These are phyloP conservation scores for Tuber aestivum DNA, from an alignment of 495 filamentous ascomycete genomes.

Conservation along the genomic window DNA sequence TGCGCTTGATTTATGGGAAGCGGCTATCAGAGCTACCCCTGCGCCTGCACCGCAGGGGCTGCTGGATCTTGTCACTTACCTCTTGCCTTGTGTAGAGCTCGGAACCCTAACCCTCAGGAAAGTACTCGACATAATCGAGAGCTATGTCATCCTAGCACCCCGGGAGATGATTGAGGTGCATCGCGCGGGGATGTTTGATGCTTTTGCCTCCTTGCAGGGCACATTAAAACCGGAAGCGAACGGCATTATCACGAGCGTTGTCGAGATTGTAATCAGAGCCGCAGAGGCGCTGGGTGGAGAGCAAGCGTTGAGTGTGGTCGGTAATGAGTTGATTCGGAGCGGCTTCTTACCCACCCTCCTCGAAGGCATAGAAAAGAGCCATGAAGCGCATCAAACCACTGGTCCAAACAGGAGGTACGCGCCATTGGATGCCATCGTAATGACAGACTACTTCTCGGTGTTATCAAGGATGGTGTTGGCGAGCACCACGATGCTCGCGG, in stretches of 20 bases:
- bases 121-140: slow-evolving; percentile 65
- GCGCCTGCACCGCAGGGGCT: slow-evolving; percentile 61
- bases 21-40: slow-evolving; percentile 65
- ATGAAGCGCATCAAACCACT: slow-evolving; percentile 66
- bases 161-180: slow-evolving; percentile 56
- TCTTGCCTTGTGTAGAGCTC: slow-evolving; percentile 65
- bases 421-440: slow-evolving; percentile 59
- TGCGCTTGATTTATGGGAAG: slow-evolving; percentile 78
- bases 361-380: slow-evolving; percentile 62
- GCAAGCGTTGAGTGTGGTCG: slow-evolving; percentile 59
- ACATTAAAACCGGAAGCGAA: slow-evolving; percentile 60
- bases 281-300: slow-evolving; percentile 64
- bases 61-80: slow-evolving; percentile 59
- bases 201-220: slow-evolving; percentile 55
- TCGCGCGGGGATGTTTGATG: slow-evolving; percentile 29
- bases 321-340: slow-evolving; percentile 61
- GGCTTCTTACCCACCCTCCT: slow-evolving; percentile 62
- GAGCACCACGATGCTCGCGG: slow-evolving; percentile 59
- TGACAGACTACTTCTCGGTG: slow-evolving; percentile 79
- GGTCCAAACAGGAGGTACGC: slow-evolving; percentile 63
- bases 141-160: slow-evolving; percentile 75
- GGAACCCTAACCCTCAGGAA: slow-evolving; percentile 64
- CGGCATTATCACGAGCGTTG: slow-evolving; percentile 57
- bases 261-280: slow-evolving; percentile 65
- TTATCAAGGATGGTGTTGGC: slow-evolving; percentile 71